Conservation (phyloP, 306 rosid genomes). For the Clitoria ternatea region DNA sequence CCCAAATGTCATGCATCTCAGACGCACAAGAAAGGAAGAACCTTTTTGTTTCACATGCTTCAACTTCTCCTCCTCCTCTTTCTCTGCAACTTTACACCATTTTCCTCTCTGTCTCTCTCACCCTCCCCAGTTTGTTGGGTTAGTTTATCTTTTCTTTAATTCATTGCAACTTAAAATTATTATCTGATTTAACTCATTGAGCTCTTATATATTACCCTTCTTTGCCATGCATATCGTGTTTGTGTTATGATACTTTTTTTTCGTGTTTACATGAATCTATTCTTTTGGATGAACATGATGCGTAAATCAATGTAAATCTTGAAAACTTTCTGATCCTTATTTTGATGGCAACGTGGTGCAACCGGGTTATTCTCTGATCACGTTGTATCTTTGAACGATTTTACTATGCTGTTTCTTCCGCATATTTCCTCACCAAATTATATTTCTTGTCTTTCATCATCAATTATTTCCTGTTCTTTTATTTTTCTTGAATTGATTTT, state of each 20-base stretch:
- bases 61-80: neutral
- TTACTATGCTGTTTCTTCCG: neutral
- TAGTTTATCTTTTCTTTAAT: constrained; percentile 7
- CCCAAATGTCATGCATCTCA: neutral
- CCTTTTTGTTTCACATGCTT: constrained; percentile 13
- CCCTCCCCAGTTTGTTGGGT: constrained; percentile 12
- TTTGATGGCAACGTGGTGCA: neutral
- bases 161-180: neutral
- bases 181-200: neutral
- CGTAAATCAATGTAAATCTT: neutral
- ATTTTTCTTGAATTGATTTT: neutral
- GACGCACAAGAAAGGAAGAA: neutral
- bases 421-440: neutral
- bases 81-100: neutral
- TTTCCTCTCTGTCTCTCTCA: no score
- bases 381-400: neutral
- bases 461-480: neutral
- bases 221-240: neutral
- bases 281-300: neutral
- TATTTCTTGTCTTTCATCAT: neutral
- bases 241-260: neutral
- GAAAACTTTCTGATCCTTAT: neutral
- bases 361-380: neutral
- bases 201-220: neutral
- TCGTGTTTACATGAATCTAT: constrained; percentile 1